Evolutionary conservation across 140 eudicot species (phyloP), one percentile per base, ranked within the genome.

Genomic region (Erigeron philadelphicus): DNA sequence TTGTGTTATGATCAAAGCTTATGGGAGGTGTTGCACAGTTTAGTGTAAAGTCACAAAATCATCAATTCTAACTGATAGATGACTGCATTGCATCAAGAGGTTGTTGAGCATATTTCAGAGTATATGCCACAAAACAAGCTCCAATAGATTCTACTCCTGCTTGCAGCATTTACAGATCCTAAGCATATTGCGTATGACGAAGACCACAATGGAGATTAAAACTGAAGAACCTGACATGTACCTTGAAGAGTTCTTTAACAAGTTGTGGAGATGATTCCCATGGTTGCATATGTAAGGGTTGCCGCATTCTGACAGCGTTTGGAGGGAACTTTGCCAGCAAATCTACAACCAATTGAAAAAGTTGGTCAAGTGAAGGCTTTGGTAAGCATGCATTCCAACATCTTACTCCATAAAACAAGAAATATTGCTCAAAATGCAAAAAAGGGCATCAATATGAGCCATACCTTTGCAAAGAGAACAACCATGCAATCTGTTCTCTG

Each of bases 401-500:
- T 16, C 40, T 11, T 40, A 62, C 10, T 62, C 18, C 52, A 40
- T 15, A 15, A 3, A 62, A n/a, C 38, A 31, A 31, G 38, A 31
- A 31, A 2, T 43, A 45, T 58, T 31, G 15, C 41, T 52, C 45
- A 6, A 78, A 52, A 65, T 49, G 59, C 52, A 40, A 57, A n/a
- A 35, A 23, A 25, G 1, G 65, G 46, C 47, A 17, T 31, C 53
- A 45, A 61, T 55, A 45, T 43, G 65, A 70, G 50, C 61, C 72
- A 44, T 15, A 93, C 98, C 96, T 89, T 93, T 93, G 86, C 96
- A 93, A 66, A 93, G 90, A 18, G 98, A 80, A 73, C 98, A 93
- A 41, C 88, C 87, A 77, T 83, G 87, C 77, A 77, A 58, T 54
- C 85, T 80, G 85, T 64, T 81, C 53, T 81, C 76, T 64, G 87